These are phyloP conservation scores for Phyllosticta citrichinensis DNA, from an alignment of 2,329 filamentous ascomycete species.

Conservation along the genomic window DNA sequence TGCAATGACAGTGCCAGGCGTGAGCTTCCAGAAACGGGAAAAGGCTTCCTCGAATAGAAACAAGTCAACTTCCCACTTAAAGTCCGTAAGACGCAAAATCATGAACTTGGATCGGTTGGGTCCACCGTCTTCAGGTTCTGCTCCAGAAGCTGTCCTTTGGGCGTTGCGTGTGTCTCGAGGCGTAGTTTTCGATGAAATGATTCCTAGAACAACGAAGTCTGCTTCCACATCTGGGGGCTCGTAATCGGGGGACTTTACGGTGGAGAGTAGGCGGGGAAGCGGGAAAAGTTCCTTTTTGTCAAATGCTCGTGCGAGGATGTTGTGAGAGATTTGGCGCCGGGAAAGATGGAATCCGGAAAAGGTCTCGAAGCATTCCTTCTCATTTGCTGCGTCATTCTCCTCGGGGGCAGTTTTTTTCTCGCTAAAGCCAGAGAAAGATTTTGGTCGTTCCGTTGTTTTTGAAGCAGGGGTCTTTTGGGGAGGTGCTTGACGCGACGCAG, in stretches of 20 bases:
- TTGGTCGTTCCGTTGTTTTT: slow-evolving; percentile 3
- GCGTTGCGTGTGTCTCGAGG: slow-evolving; percentile 53
- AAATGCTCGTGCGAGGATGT: slow-evolving; percentile 66
- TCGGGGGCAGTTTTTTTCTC: slow-evolving; percentile 19
- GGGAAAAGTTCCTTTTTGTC: slow-evolving; percentile 65
- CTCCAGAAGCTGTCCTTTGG: slow-evolving; percentile 31
- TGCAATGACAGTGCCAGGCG: slow-evolving; percentile 79
- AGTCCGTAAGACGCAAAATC: slow-evolving; percentile 76
- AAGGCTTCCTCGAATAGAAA: slow-evolving; percentile 90
- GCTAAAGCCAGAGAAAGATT: slow-evolving; percentile 1
- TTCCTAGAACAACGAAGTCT: slow-evolving; percentile 81
- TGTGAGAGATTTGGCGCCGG: slow-evolving; percentile 72
- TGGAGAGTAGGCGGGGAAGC: slow-evolving; percentile 70
- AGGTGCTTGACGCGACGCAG: not conserved
- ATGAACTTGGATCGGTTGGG: slow-evolving; percentile 73
- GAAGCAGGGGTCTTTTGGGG: not conserved
- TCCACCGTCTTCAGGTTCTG: slow-evolving; percentile 39
- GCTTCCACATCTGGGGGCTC: slow-evolving; percentile 71
- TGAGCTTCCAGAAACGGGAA: slow-evolving; percentile 87
- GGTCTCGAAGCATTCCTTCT: slow-evolving; percentile 51
- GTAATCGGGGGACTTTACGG: slow-evolving; percentile 74
- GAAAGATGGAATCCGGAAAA: slow-evolving; percentile 80
- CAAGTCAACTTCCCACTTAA: slow-evolving; percentile 83
- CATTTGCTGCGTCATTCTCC: slow-evolving; percentile 16
- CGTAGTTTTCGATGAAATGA: slow-evolving; percentile 80